Conservation (phyloP, 768 basidiomycete genomes). For the Epithele typhae region DNA sequence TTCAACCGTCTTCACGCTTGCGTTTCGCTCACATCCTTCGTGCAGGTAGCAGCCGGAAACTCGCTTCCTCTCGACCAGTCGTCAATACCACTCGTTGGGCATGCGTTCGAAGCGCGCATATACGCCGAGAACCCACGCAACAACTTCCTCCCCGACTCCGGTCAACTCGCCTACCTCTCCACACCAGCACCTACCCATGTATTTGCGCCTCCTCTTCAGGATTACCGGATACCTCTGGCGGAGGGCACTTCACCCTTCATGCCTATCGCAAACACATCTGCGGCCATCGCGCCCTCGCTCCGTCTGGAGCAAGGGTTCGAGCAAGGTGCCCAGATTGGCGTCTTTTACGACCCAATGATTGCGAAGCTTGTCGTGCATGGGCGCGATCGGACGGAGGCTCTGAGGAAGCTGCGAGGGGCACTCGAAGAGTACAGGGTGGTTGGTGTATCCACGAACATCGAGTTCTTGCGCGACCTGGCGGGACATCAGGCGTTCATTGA, state of each 20-base stretch:
- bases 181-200: conserved; percentile 70
- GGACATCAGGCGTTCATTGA: conserved; percentile 72
- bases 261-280: conserved; percentile 15
- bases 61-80: conserved; percentile 73
- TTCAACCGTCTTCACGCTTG: background rate
- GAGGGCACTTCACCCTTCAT: conserved; percentile 5
- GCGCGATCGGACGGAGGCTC: conserved; percentile 75
- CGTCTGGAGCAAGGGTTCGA: conserved; percentile 90
- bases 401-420: conserved; percentile 75
- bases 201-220: conserved; percentile 49
- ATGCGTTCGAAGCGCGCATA: conserved; percentile 92
- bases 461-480: conserved; percentile 77
- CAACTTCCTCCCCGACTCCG: conserved; percentile 90
- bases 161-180: conserved; percentile 73
- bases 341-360: conserved; percentile 91
- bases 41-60: conserved; percentile 83
- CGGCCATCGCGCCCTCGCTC: conserved; percentile 50
- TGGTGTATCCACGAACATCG: conserved; percentile 87
- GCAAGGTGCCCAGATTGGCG: conserved; percentile 75
- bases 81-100: conserved; percentile 81
- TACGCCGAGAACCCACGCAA: conserved; percentile 95
- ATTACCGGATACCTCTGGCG: conserved; percentile 18
- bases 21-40: background rate
- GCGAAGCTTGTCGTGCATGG: conserved; percentile 90
- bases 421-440: conserved; percentile 88